Conservation (phyloP, 441 rosid genomes). For the Croton laevigatus region DNA sequence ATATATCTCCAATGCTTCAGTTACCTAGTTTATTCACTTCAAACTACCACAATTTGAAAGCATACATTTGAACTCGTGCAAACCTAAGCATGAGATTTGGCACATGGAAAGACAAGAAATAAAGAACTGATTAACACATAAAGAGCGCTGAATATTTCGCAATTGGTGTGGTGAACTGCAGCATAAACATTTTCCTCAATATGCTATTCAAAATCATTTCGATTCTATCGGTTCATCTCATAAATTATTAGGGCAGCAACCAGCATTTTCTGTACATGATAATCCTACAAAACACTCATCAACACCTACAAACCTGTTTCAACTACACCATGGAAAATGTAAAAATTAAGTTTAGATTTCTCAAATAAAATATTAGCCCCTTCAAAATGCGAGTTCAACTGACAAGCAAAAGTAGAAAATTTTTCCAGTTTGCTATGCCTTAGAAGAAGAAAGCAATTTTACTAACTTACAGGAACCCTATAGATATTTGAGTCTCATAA, state of each 20-base stretch:
- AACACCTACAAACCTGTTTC: not conserved
- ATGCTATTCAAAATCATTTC: not conserved
- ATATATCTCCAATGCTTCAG: not conserved
- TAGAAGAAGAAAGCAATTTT: not conserved
- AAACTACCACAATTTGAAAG: not conserved
- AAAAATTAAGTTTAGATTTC: not conserved
- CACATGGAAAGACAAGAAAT: not conserved
- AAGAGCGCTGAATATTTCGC: not conserved
- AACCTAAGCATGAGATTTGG: not conserved
- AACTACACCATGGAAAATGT: not conserved
- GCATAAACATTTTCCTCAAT: not conserved
- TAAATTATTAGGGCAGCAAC: too few relatives aligned
- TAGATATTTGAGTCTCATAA: constrained; percentile 66
- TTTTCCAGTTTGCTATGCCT: not conserved
- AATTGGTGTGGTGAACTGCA: not conserved
- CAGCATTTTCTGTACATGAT: not conserved
- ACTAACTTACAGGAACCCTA: constrained; percentile 74
- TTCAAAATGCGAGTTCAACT: not conserved
- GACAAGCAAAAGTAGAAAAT: not conserved
- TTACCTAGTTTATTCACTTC: not conserved
- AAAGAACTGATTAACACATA: not conserved
- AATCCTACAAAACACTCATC: not conserved
- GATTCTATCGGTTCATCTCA: not conserved
- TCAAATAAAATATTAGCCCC: not conserved
- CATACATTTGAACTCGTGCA: not conserved